Conservation (phyloP, 257 asterid species). For the Linderniella brevidens region DNA sequence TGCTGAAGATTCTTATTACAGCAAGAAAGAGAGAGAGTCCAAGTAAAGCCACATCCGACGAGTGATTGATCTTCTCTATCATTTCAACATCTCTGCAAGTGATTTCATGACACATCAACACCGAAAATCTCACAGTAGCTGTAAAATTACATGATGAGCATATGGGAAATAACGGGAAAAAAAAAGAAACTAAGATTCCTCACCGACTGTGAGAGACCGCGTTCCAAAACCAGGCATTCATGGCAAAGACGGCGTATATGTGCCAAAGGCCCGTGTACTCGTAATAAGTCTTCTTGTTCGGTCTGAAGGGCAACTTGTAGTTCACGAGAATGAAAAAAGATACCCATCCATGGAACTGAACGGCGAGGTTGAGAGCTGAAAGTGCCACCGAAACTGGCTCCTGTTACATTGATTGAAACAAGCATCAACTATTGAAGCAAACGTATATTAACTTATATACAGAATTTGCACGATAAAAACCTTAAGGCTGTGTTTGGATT, state of each 20-base stretch:
- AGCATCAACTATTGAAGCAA: too few species aligned
- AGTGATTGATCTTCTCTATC: slow-evolving; percentile 68
- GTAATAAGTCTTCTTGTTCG: slow-evolving; percentile 51
- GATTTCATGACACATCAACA: neutral
- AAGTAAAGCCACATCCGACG: slow-evolving; percentile 51
- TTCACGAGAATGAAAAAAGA: slow-evolving; percentile 66
- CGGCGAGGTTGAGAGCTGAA: slow-evolving; percentile 65
- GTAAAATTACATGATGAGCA: neutral
- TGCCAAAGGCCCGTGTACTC: slow-evolving; percentile 74
- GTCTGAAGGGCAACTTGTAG: slow-evolving; percentile 50
- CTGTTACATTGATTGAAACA: slow-evolving; percentile 16
- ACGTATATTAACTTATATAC: too few species aligned
- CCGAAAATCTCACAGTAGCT: neutral
- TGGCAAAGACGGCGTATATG: slow-evolving; percentile 43
- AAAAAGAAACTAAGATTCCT: slow-evolving; percentile 12
- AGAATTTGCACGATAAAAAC: too few species aligned
- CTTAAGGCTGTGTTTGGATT: too few species aligned
- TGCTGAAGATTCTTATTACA: slow-evolving; percentile 38
- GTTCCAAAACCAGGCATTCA: slow-evolving; percentile 84
- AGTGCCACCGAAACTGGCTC: slow-evolving; percentile 83
- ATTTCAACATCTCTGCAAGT: slow-evolving; percentile 60
- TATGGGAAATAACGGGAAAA: too few species aligned
- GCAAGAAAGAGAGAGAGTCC: slow-evolving; percentile 66
- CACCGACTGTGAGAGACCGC: slow-evolving; percentile 74
- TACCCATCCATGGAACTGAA: slow-evolving; percentile 85